phyloP scores from a whole-genome alignment of 192 early-diverging fungal genomes.

The Allomyces javanicus region DNA sequence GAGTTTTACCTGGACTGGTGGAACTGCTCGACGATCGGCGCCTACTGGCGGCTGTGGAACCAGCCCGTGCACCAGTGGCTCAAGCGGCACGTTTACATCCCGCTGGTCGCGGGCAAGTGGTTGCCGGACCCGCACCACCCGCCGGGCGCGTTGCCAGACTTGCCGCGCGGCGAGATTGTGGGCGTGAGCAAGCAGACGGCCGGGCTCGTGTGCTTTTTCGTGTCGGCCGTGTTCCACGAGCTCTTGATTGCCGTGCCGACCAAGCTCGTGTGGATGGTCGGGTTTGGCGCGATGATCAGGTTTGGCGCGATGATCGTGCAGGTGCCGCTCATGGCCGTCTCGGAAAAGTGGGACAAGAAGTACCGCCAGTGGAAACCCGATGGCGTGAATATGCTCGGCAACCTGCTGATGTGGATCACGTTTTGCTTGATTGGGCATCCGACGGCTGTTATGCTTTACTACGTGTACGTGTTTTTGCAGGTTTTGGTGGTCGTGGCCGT shows the following conservation, averaged over 20 bases:
- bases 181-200: constrained; percentile 7
- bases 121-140: constrained; percentile 1
- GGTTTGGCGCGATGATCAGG: too few species aligned
- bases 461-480: background rate
- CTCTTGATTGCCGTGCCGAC: background rate
- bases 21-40: constrained; percentile 54
- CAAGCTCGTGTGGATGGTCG: background rate
- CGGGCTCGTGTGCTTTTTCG: constrained; percentile 44
- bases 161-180: too few species aligned
- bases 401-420: background rate
- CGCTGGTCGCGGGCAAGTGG: constrained; percentile 15
- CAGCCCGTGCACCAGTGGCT: constrained; percentile 67
- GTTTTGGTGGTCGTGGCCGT: too few species aligned
- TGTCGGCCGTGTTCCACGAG: constrained; percentile 60
- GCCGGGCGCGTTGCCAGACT: too few species aligned
- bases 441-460: background rate
- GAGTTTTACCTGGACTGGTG: constrained; percentile 78
- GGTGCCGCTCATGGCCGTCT: background rate
- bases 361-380: background rate
- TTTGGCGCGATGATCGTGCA: background rate
- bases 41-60: constrained; percentile 87
- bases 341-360: background rate
- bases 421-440: background rate
- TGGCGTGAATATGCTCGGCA: background rate
- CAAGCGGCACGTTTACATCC: constrained; percentile 75